Evolutionary conservation across 495 filamentous ascomycete genomes (phyloP).

Genomic region (Thermochaetoides thermophila): DNA sequence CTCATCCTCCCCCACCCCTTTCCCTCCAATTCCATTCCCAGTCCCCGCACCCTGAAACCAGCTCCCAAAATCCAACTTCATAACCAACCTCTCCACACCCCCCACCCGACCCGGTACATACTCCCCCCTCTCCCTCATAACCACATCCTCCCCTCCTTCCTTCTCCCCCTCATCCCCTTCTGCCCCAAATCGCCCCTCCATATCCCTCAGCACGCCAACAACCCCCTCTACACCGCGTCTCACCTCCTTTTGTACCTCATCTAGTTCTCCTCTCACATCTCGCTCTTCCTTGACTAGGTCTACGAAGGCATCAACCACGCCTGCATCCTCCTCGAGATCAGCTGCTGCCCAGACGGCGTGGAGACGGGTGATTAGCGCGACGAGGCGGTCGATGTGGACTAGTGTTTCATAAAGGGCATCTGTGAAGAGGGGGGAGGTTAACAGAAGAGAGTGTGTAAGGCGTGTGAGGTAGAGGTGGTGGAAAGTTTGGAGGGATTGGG

Average conservation of each 20-base stretch:
- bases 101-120: constrained; percentile 52
- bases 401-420: constrained; percentile 54
- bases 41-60: too few species aligned
- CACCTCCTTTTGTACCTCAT: constrained; percentile 34
- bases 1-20: background rate
- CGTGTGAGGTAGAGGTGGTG: constrained; percentile 60
- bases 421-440: constrained; percentile 56
- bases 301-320: constrained; percentile 56
- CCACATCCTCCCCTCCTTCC: constrained; percentile 4
- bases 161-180: constrained; percentile 2
- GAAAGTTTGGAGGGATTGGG: constrained; percentile 65
- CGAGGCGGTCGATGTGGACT: constrained; percentile 57
- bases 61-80: constrained; percentile 65
- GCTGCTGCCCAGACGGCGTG: constrained; percentile 56
- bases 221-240: constrained; percentile 48
- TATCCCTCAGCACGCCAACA: constrained; percentile 35
- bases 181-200: constrained; percentile 7
- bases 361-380: constrained; percentile 56
- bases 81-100: constrained; percentile 63
- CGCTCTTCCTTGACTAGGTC: constrained; percentile 55
- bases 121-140: constrained; percentile 6
- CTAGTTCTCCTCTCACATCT: constrained; percentile 44
- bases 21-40: too few species aligned
- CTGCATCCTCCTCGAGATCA: constrained; percentile 65
- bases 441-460: constrained; percentile 51